These are phyloP conservation scores for Erythrobasidium yunnanense DNA, from an alignment of 768 basidiomycete species.

Conservation along the genomic window DNA sequence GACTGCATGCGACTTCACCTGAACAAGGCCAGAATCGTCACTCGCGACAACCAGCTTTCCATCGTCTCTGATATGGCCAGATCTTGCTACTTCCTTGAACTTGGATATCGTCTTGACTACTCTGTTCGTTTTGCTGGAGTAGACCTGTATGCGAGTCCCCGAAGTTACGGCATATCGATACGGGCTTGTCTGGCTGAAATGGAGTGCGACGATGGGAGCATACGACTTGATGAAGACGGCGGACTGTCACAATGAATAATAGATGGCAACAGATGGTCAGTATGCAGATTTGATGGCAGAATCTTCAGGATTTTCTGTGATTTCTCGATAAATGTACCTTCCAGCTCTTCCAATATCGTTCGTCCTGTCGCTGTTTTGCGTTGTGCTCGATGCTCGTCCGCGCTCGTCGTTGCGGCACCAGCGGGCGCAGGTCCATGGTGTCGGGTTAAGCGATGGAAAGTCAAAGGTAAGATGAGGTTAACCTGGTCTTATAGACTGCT, in stretches of 20 bases:
- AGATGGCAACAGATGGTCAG: neutral
- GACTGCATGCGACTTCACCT: constrained; percentile 44
- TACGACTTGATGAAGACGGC: constrained; percentile 86
- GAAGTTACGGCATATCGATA: constrained; percentile 94
- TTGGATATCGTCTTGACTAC: constrained; percentile 90
- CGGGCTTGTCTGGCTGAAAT: constrained; percentile 76
- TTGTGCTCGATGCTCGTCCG: constrained; percentile 1
- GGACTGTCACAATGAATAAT: constrained; percentile 38
- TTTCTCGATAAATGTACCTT: constrained; percentile 30
- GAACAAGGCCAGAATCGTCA: constrained; percentile 82
- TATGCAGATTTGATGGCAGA: neutral
- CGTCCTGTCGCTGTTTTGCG: constrained; percentile 28
- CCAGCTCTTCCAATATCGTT: constrained; percentile 33
- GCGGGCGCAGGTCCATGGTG: constrained; percentile 16
- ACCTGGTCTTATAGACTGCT: too few relatives aligned
- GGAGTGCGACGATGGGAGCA: constrained; percentile 84
- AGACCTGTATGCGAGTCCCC: constrained; percentile 84
- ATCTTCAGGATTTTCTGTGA: neutral
- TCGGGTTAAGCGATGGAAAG: too few relatives aligned
- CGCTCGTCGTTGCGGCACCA: constrained; percentile 1
- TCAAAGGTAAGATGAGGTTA: too few relatives aligned
- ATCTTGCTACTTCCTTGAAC: constrained; percentile 90
- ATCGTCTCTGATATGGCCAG: constrained; percentile 76
- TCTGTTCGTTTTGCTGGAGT: constrained; percentile 90
- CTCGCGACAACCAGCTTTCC: constrained; percentile 92